These are phyloP conservation scores for Phanerodontia chrysosporium DNA, from an alignment of 768 basidiomycete genomes.

Conservation along the genomic window DNA sequence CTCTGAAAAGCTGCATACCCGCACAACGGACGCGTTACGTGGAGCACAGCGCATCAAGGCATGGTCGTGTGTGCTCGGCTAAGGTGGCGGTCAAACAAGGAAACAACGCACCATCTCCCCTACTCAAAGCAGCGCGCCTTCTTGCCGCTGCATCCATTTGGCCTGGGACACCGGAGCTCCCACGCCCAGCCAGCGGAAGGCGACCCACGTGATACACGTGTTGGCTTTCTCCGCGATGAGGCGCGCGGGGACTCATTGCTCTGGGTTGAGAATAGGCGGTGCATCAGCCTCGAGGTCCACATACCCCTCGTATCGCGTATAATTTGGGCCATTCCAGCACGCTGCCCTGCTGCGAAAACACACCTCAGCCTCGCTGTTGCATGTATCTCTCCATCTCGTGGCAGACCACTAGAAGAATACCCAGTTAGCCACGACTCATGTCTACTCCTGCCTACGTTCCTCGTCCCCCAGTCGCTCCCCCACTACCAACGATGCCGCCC, in stretches of 20 bases:
- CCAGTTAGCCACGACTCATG: slow-evolving; percentile 15
- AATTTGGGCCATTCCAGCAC: background rate
- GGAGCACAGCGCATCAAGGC: too few relatives aligned
- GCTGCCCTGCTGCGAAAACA: background rate
- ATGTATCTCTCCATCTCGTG: slow-evolving; percentile 4
- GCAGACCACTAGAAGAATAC: slow-evolving; percentile 5
- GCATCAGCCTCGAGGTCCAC: slow-evolving; percentile 10
- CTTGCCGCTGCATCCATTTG: too few relatives aligned
- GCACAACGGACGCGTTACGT: too few relatives aligned
- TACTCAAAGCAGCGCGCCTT: too few relatives aligned
- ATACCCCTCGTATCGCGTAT: background rate
- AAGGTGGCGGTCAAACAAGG: too few relatives aligned
- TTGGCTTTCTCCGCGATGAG: slow-evolving; percentile 3
- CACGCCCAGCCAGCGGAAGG: background rate
- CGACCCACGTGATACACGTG: slow-evolving; percentile 9
- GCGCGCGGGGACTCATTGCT: slow-evolving; percentile 2
- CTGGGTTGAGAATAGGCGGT: background rate
- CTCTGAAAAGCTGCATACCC: too few relatives aligned
- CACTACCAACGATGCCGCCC: slow-evolving; percentile 31
- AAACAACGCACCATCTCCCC: too few relatives aligned
- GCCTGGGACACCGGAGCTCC: background rate
- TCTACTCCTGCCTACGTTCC: slow-evolving; percentile 30
- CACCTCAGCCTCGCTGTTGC: slow-evolving; percentile 12
- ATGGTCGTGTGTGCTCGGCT: too few relatives aligned
- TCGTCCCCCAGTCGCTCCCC: slow-evolving; percentile 29